Evolutionary conservation across 352 stramenopile species (phyloP).

Genomic region (Globisporangium recalcitrans): DNA sequence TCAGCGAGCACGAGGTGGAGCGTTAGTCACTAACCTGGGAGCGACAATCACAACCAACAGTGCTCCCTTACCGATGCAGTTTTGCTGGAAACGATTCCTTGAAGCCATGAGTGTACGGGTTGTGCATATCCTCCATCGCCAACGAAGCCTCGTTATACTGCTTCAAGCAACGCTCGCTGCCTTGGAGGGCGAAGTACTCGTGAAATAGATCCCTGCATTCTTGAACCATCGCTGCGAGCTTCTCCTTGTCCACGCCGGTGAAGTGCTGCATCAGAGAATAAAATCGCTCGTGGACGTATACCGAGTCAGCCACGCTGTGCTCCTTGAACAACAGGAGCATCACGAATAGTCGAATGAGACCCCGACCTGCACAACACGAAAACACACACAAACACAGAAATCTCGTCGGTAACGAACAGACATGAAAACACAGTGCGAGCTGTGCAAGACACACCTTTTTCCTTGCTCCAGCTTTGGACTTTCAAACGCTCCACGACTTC

Average conservation of each 20-base stretch:
- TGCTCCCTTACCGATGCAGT: slow-evolving; percentile 18
- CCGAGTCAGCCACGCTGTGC: slow-evolving; percentile 22
- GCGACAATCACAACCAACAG: too few relatives aligned
- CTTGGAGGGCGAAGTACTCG: slow-evolving; percentile 41
- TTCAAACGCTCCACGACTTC: slow-evolving; percentile 53
- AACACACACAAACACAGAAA: slow-evolving; percentile 8
- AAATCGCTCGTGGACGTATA: slow-evolving; percentile 43
- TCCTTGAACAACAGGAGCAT: slow-evolving; percentile 57
- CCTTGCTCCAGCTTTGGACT: slow-evolving; percentile 34
- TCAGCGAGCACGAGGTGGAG: neutral
- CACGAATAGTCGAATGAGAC: slow-evolving; percentile 59
- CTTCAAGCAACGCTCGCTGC: slow-evolving; percentile 10
- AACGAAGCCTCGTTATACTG: slow-evolving; percentile 17
- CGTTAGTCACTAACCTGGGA: neutral
- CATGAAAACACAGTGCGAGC: neutral
- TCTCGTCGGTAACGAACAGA: neutral
- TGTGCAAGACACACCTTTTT: slow-evolving; percentile 31
- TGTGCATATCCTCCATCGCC: slow-evolving; percentile 26
- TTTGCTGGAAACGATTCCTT: slow-evolving; percentile 18
- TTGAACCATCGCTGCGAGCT: slow-evolving; percentile 30
- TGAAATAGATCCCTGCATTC: slow-evolving; percentile 52
- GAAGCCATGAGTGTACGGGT: slow-evolving; percentile 17
- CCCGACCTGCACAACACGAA: slow-evolving; percentile 25
- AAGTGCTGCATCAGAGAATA: slow-evolving; percentile 36
- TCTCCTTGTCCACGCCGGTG: slow-evolving; percentile 26